phyloP scores from a whole-genome alignment of 306 rosid genomes.

The Lathyrus aphaca region DNA sequence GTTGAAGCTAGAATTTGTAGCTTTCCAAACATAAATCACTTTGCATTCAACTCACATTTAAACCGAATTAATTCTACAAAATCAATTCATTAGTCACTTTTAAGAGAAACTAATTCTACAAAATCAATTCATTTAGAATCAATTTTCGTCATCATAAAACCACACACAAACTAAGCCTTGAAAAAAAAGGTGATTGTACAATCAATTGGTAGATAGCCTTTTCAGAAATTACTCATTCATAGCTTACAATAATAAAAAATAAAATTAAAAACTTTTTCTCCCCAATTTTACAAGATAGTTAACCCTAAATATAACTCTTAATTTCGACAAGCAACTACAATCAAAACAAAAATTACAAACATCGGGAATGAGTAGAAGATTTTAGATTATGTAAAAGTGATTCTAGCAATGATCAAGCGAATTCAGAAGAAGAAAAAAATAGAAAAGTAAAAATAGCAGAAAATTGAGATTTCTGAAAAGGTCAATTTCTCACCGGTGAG shows the following conservation, averaged over 20 bases:
- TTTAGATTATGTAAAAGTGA: neutral
- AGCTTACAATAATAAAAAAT: neutral
- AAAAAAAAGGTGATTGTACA: neutral
- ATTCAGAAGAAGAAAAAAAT: too few species aligned
- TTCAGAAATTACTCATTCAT: neutral
- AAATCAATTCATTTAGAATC: too few species aligned
- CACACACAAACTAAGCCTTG: neutral
- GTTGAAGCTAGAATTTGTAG: too few species aligned
- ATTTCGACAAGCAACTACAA: neutral
- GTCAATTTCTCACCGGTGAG: neutral
- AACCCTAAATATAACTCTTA: neutral
- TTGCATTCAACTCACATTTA: too few species aligned
- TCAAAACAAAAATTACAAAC: neutral
- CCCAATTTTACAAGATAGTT: neutral
- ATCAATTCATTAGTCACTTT: too few species aligned
- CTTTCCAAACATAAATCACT: too few species aligned
- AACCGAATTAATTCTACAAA: too few species aligned
- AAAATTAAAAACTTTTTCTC: neutral
- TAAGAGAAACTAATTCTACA: too few species aligned
- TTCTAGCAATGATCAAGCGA: neutral
- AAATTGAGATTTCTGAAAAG: too few species aligned
- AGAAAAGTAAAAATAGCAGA: neutral
- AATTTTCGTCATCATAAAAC: too few species aligned
- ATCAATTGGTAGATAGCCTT: neutral
- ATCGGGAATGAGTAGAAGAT: conserved; percentile 13